A percentile compares a stretch with the other conserved stretches of the same genome.
Conservation (phyloP, 1,284 basidiomycete genomes). For the Erythrobasidium hasegawianum region DNA sequence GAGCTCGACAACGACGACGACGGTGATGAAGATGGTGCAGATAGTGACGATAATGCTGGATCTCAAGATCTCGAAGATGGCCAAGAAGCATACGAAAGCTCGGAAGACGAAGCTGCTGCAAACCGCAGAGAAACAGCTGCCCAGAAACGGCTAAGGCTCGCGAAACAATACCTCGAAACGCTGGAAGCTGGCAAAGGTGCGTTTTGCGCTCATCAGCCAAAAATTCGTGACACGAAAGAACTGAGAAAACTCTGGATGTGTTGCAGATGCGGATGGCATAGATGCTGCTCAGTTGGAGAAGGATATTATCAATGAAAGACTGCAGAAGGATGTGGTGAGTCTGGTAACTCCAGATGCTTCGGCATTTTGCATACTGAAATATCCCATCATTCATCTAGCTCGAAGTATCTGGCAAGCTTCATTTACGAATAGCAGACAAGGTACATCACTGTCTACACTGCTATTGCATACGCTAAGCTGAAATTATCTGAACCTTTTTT, state of each 20-base stretch:
- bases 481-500: background rate
- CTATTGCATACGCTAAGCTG: background rate
- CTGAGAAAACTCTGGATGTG: background rate
- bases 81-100: constrained; percentile 29
- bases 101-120: constrained; percentile 47
- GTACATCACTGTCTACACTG: constrained; percentile 52
- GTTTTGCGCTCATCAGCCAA: constrained; percentile 43
- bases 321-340: constrained; percentile 65
- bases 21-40: constrained; percentile 31
- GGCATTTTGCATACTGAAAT: background rate
- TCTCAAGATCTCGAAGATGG: background rate
- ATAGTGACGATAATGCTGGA: constrained; percentile 36
- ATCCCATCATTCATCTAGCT: constrained; percentile 47
- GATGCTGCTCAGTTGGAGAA: constrained; percentile 91
- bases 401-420: constrained; percentile 77
- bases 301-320: constrained; percentile 64
- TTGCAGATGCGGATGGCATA: constrained; percentile 56
- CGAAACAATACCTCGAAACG: constrained; percentile 81
- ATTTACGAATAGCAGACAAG: constrained; percentile 68
- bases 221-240: constrained; percentile 36
- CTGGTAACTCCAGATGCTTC: background rate
- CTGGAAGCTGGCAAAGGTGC: constrained; percentile 70
- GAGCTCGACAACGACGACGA: constrained; percentile 23
- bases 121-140: constrained; percentile 77
- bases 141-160: constrained; percentile 84